A percentile compares a stretch with the other conserved stretches of the same genome.
phyloP scores from a whole-genome alignment of 148 eudicot species.

The Heliosperma pusillum region DNA sequence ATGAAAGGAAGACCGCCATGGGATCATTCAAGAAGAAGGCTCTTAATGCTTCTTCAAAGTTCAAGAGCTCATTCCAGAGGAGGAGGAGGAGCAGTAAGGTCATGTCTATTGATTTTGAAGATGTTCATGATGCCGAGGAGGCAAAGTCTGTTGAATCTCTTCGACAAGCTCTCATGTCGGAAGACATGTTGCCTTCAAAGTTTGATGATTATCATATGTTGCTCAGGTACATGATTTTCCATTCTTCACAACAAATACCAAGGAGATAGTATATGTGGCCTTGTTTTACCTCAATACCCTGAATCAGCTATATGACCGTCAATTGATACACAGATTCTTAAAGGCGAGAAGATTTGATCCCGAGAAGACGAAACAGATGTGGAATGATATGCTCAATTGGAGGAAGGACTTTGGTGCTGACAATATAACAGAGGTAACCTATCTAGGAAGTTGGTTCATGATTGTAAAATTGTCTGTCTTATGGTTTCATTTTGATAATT shows the following conservation, averaged over 20 bases:
- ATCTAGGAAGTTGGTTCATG: slow-evolving; percentile 9
- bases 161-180: slow-evolving; percentile 51
- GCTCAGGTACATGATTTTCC: slow-evolving; percentile 44
- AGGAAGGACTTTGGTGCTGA: slow-evolving; percentile 51
- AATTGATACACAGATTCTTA: slow-evolving; percentile 31
- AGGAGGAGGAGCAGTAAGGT: slow-evolving; percentile 86
- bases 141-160: slow-evolving; percentile 50
- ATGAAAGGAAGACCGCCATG: slow-evolving; percentile 60
- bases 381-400: slow-evolving; percentile 49
- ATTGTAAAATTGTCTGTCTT: neutral
- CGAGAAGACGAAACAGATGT: slow-evolving; percentile 51
- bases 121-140: slow-evolving; percentile 66
- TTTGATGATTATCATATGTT: slow-evolving; percentile 67
- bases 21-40: slow-evolving; percentile 76
- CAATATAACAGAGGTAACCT: slow-evolving; percentile 39
- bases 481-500: neutral
- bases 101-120: slow-evolving; percentile 63
- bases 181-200: slow-evolving; percentile 48
- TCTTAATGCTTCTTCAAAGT: slow-evolving; percentile 70
- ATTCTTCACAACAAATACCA: neutral
- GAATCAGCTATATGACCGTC: neutral
- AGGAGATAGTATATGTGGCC: neutral
- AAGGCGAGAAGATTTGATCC: slow-evolving; percentile 41
- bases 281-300: neutral
- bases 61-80: slow-evolving; percentile 72